Base-by-base conservation (phyloP, 345 rosid species). In the Hibiscus trionum region DNA sequence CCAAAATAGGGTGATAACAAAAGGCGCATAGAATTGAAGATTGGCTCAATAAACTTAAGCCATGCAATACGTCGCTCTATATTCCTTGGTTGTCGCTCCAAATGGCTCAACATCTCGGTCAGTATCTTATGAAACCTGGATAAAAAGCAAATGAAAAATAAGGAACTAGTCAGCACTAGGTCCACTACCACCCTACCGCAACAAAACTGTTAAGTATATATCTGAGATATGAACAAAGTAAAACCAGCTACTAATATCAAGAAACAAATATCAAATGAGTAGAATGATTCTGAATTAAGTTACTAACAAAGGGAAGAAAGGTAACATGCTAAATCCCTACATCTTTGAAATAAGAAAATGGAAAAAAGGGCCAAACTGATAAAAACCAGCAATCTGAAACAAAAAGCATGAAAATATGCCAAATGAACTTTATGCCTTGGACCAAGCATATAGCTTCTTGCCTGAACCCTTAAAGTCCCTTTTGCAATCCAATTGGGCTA, bases 51-150 rank as follows among this genome's bases (percentile, higher is more conserved):
- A 63, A 71, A 84, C 56, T 71, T 82, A 72, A 93, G 88, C 98
- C 97, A 90, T 33, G 85, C 87, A 31, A 84, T 56, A 27, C 91
- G 73, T 11, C 88, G 84, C 61, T 85, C 95, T 78, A 83, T 90
- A 49, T 86, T 82, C 77, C 91, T 82, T 57, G 96, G 94, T 74
- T 91, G 96, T 65, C 97, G 94, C 84, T 91, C 98, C 80, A 93
- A 77, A 79, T 93, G 95, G 62, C 88, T 79, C 35, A 91, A 73
- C 94, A 91, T 91, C 85, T 90, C 98, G 44, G 79, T 85, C 68
- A 93, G 83, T 26, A 88, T 82, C 82, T 69, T 91, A 66, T 91
- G 94, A 62, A 80, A 75, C 97, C 98, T 93, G 79, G 7, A 46
- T 6, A 46, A 26, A 66, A 42, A 11, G 56, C 70, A 66, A 26